Conservation (phyloP, 495 filamentous ascomycete genomes). For the Aspergillus conjunctus region DNA sequence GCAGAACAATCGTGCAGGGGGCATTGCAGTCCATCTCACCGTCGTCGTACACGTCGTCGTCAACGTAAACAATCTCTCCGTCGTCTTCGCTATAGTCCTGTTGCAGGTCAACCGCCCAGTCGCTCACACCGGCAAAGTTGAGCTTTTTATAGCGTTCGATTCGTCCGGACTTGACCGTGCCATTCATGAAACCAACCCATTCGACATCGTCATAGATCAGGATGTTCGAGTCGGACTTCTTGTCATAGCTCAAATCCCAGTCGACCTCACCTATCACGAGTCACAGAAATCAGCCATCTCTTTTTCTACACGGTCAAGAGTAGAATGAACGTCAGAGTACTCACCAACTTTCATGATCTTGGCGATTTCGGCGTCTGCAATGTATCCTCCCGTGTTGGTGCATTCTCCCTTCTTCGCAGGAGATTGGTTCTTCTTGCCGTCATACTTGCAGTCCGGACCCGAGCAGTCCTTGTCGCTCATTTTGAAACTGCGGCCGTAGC, state of each 20-base stretch:
- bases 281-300: neutral
- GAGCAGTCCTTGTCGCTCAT: conserved; percentile 18
- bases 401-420: conserved; percentile 3
- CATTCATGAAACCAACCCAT: conserved; percentile 46
- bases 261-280: neutral
- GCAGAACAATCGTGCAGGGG: conserved; percentile 1
- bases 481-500: conserved; percentile 27
- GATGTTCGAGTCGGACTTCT: conserved; percentile 33
- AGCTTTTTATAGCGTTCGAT: conserved; percentile 18
- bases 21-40: conserved; percentile 2
- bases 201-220: conserved; percentile 34
- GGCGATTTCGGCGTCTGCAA: conserved; percentile 26
- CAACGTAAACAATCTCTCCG: neutral
- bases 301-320: neutral
- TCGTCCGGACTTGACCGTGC: conserved; percentile 27
- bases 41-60: neutral
- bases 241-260: conserved; percentile 10
- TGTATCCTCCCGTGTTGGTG: conserved; percentile 27
- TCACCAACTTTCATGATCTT: neutral
- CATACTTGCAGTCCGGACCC: conserved; percentile 7
- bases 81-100: neutral
- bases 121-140: conserved; percentile 35
- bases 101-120: conserved; percentile 45
- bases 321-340: neutral
- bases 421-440: neutral